A percentile compares a stretch with the other conserved stretches of the same genome.
phyloP scores from a whole-genome alignment of 148 eudicot species.

The Rhododendron ferrugineum region DNA sequence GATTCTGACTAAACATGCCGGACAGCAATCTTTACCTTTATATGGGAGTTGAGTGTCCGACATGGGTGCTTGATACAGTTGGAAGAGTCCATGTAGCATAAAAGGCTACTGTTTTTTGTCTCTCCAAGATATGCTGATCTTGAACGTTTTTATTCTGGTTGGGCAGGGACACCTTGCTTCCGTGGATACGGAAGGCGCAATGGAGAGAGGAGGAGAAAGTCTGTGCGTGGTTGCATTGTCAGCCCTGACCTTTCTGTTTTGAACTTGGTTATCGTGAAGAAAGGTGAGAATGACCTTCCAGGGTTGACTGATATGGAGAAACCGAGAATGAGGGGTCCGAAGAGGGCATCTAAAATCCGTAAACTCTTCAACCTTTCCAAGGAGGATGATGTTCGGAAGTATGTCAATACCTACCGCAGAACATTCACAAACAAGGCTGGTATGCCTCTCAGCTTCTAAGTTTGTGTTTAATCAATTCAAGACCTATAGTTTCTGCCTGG shows the following conservation, averaged over 20 bases:
- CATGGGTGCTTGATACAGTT: neutral
- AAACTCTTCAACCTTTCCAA: conserved; percentile 6
- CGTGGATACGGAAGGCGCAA: conserved; percentile 10
- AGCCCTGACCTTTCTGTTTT: conserved; percentile 8
- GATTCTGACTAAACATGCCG: neutral
- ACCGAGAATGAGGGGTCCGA: conserved; percentile 8
- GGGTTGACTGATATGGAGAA: conserved; percentile 9
- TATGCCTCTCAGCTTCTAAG: neutral
- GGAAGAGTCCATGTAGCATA: neutral
- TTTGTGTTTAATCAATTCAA: neutral
- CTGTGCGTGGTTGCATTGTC: conserved; percentile 12
- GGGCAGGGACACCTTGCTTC: conserved; percentile 10
- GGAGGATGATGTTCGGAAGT: conserved; percentile 13
- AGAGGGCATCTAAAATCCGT: conserved; percentile 12
- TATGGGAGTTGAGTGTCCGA: neutral
- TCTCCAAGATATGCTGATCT: neutral
- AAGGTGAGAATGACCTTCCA: conserved; percentile 9
- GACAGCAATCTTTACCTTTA: neutral
- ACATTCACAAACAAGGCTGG: conserved; percentile 6
- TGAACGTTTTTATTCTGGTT: neutral
- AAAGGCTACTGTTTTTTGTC: neutral
- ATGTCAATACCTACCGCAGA: conserved; percentile 9
- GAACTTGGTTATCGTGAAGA: conserved; percentile 14
- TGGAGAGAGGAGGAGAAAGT: conserved; percentile 12
- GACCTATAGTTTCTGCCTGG: neutral